phyloP scores from a whole-genome alignment of 495 filamentous ascomycete genomes.

The Extremus antarcticus region DNA sequence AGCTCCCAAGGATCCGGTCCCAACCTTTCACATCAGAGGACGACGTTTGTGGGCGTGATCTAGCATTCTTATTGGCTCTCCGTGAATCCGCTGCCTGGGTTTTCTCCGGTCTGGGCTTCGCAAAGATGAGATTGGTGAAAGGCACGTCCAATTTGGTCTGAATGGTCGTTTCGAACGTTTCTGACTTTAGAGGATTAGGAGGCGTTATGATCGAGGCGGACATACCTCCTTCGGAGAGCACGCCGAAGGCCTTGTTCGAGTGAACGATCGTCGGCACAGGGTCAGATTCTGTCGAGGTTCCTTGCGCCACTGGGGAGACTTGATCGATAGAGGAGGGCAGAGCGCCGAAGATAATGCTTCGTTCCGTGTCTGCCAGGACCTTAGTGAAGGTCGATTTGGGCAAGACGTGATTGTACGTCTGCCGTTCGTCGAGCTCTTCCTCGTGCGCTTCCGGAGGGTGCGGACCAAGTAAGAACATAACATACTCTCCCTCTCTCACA shows the following conservation, averaged over 20 bases:
- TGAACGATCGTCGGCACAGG: not conserved
- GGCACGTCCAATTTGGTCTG: slow-evolving; percentile 19
- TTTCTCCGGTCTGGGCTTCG: no score
- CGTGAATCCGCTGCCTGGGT: no score
- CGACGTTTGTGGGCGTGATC: no score
- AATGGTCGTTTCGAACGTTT: not conserved
- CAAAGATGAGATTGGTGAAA: not conserved
- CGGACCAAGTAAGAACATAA: slow-evolving; percentile 20
- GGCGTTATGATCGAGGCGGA: not conserved
- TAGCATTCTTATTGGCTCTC: no score
- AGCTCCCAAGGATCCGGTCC: no score
- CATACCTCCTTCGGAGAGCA: slow-evolving; percentile 16
- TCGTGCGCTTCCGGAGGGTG: not conserved
- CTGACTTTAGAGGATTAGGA: not conserved
- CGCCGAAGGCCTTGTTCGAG: slow-evolving; percentile 7
- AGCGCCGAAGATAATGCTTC: slow-evolving; percentile 2
- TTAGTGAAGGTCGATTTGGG: not conserved
- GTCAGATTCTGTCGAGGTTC: not conserved
- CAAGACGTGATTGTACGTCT: not conserved
- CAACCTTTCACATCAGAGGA: no score
- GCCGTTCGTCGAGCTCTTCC: not conserved
- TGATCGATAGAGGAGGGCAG: slow-evolving; percentile 11
- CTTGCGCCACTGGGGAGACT: not conserved
- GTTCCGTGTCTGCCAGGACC: not conserved
- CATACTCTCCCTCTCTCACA: slow-evolving; percentile 13